Evolutionary conservation across 2,329 filamentous ascomycete genomes (phyloP).

Genomic region (Colletotrichum endophyticum): DNA sequence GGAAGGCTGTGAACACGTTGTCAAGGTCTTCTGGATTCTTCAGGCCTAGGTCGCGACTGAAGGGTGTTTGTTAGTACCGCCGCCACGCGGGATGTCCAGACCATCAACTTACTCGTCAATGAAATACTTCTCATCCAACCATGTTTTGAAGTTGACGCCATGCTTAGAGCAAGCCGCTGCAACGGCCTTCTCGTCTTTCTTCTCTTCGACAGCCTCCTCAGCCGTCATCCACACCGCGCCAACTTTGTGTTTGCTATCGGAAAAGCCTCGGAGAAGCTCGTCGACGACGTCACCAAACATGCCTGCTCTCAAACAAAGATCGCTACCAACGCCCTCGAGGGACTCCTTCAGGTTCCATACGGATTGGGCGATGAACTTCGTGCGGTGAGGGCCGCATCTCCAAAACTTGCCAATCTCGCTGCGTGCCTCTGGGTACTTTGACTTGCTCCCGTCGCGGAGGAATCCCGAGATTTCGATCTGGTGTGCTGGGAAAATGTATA

Average conservation of each 20-base stretch:
- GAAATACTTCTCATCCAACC: constrained; percentile 79
- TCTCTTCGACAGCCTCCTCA: constrained; percentile 74
- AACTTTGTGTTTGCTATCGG: constrained; percentile 49
- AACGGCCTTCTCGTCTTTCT: constrained; percentile 64
- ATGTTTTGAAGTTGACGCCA: constrained; percentile 66
- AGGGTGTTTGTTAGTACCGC: constrained; percentile 21
- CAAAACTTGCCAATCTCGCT: constrained; percentile 72
- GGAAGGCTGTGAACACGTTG: constrained; percentile 77
- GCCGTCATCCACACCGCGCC: constrained; percentile 75
- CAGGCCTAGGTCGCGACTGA: constrained; percentile 70
- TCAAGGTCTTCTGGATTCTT: constrained; percentile 64
- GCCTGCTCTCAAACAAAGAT: constrained; percentile 69
- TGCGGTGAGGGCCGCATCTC: constrained; percentile 75
- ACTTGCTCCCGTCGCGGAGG: constrained; percentile 55
- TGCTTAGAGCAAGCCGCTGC: constrained; percentile 55
- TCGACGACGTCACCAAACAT: constrained; percentile 62
- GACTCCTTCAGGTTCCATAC: constrained; percentile 74
- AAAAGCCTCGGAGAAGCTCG: constrained; percentile 57
- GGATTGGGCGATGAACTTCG: constrained; percentile 74
- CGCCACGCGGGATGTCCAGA: neutral
- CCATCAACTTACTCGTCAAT: constrained; percentile 72
- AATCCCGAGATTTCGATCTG: constrained; percentile 81
- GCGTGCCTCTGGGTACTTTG: constrained; percentile 72
- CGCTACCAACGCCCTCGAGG: constrained; percentile 64
- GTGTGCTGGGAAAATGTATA: constrained; percentile 72